These are phyloP conservation scores for Paramecium primaurelia DNA, from an alignment of 73 alveolate species.

Conservation along the genomic window DNA sequence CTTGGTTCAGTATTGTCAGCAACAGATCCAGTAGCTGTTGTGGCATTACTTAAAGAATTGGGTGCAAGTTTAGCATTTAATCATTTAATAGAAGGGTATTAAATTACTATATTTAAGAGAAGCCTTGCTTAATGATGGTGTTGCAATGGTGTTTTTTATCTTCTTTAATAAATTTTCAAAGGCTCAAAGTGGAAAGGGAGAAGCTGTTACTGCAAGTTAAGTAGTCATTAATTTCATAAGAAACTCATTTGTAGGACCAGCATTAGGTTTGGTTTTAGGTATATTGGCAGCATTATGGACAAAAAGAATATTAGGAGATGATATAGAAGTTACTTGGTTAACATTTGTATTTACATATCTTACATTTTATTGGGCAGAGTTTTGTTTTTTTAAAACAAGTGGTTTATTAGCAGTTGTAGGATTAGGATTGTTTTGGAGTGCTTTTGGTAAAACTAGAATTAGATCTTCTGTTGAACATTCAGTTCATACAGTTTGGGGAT, in stretches of 20 bases:
- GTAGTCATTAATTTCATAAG: constrained; percentile 51
- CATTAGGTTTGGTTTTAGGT: constrained; percentile 57
- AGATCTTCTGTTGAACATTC: constrained; percentile 60
- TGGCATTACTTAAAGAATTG: constrained; percentile 68
- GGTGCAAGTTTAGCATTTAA: constrained; percentile 65
- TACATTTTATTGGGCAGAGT: constrained; percentile 65
- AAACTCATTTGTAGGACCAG: constrained; percentile 71
- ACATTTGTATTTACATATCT: constrained; percentile 55
- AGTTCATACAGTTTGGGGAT: constrained; percentile 65
- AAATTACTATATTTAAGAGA: constrained; percentile 41
- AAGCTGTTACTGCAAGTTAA: constrained; percentile 54
- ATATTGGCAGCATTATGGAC: constrained; percentile 63
- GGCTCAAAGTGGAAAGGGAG: constrained; percentile 63
- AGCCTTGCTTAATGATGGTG: constrained; percentile 69
- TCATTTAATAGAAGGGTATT: constrained; percentile 66
- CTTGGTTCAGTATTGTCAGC: constrained; percentile 72
- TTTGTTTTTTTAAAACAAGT: background rate
- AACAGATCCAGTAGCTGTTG: constrained; percentile 79
- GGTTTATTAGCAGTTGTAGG: constrained; percentile 71
- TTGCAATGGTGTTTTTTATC: constrained; percentile 69
- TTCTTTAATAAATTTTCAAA: constrained; percentile 38
- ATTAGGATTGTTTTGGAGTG: constrained; percentile 66
- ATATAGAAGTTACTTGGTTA: background rate
- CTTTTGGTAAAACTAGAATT: constrained; percentile 57
- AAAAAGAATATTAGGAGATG: constrained; percentile 62